Conservation (phyloP, 2,329 filamentous ascomycete species). For the Fusarium sp. region DNA sequence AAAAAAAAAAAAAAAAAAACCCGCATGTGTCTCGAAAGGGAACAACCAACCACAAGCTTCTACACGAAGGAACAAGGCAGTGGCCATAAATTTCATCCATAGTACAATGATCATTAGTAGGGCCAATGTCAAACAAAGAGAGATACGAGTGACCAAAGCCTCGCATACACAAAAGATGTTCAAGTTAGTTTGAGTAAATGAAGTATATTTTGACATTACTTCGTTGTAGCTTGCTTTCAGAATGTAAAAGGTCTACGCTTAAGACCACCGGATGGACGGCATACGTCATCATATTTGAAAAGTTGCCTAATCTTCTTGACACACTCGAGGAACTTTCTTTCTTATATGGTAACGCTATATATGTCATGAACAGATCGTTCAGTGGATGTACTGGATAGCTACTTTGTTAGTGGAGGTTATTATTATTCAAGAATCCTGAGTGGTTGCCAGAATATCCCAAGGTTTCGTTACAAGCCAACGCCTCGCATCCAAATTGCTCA, state of each 20-base stretch:
- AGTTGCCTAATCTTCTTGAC: not conserved
- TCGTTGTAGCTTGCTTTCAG: too few species aligned
- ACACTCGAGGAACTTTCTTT: not conserved
- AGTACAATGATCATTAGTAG: not conserved
- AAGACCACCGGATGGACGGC: too few species aligned
- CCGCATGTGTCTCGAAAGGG: not conserved
- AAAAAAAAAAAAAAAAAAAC: not conserved
- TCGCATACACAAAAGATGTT: too few species aligned
- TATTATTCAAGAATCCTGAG: not conserved
- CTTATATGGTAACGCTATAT: not conserved
- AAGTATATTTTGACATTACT: too few species aligned
- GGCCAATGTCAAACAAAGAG: not conserved
- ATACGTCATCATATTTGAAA: not conserved
- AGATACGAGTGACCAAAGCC: not conserved
- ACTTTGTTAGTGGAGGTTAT: not conserved
- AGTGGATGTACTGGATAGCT: not conserved
- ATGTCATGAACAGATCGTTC: not conserved
- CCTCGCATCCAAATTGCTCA: conserved; percentile 23
- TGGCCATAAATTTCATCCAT: not conserved
- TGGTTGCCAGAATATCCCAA: not conserved
- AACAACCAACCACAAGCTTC: not conserved
- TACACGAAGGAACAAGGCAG: not conserved
- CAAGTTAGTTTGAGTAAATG: too few species aligned
- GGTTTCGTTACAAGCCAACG: conserved; percentile 34
- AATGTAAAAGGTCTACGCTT: too few species aligned